These are phyloP conservation scores for Mucor plumbeus DNA, from an alignment of 371 early-diverging fungal species.

Conservation along the genomic window DNA sequence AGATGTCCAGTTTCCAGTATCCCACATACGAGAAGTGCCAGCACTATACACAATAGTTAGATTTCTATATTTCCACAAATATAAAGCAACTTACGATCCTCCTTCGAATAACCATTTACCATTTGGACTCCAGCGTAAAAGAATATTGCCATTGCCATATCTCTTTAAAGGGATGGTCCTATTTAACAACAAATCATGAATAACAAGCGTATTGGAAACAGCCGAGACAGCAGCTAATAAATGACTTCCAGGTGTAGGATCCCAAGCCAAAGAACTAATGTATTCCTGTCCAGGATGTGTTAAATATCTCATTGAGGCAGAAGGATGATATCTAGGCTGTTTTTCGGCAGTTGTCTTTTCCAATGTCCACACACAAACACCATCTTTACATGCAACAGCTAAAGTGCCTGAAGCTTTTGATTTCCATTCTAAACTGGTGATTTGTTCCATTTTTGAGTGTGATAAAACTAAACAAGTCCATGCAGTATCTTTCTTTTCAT, in stretches of 20 bases:
- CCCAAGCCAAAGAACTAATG: constrained; percentile 52
- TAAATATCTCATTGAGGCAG: constrained; percentile 40
- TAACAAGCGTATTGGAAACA: constrained; percentile 29
- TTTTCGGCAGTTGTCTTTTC: background rate
- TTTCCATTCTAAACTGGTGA: constrained; percentile 64
- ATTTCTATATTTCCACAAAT: background rate
- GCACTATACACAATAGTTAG: constrained; percentile 13
- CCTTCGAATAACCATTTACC: constrained; percentile 51
- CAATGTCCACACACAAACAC: constrained; percentile 61
- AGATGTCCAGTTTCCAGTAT: constrained; percentile 45
- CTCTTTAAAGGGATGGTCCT: constrained; percentile 38
- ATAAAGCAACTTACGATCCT: constrained; percentile 30
- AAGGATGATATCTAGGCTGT: constrained; percentile 19
- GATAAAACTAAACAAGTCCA: constrained; percentile 51
- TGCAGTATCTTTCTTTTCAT: constrained; percentile 37
- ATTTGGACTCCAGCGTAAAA: constrained; percentile 53
- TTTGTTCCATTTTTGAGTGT: constrained; percentile 51
- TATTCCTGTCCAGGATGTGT: constrained; percentile 31
- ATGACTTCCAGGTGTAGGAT: constrained; percentile 51
- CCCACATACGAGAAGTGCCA: constrained; percentile 49
- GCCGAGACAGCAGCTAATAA: constrained; percentile 42
- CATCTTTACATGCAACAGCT: constrained; percentile 62
- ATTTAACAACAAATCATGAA: constrained; percentile 42
- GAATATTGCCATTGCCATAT: constrained; percentile 37
- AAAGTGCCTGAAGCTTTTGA: constrained; percentile 45